These are phyloP conservation scores for Sphagnum tenellum DNA, from an alignment of 225 moss, liverwort and hornwort genomes.

Conservation along the genomic window DNA sequence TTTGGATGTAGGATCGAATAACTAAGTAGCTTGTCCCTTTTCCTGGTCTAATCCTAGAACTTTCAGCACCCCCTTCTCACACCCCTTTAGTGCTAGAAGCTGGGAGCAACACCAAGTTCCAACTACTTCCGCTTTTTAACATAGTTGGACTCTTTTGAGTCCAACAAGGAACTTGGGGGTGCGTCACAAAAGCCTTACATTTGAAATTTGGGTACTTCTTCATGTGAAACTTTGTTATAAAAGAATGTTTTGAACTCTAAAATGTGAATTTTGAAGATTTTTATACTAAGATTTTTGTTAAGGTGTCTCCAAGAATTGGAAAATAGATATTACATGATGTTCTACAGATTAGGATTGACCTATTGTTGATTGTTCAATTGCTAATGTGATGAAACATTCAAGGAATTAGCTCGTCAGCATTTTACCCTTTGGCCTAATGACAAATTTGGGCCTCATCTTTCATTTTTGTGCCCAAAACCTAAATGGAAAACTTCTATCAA, in stretches of 20 bases:
- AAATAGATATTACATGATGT: neutral
- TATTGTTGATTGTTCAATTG: neutral
- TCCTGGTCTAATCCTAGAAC: no score
- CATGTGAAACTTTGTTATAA: neutral
- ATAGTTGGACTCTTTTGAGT: no score
- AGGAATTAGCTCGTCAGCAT: neutral
- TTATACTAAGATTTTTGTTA: neutral
- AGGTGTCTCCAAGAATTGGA: neutral
- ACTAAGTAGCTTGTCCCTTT: no score
- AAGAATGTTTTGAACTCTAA: neutral
- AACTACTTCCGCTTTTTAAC: no score
- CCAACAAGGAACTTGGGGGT: no score
- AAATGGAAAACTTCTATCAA: no score
- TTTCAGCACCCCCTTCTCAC: no score
- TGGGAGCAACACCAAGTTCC: no score
- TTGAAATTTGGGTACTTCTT: neutral
- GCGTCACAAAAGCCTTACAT: neutral
- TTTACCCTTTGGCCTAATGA: neutral
- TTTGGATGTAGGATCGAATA: no score
- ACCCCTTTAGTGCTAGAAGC: no score
- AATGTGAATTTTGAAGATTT: neutral
- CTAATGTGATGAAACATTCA: neutral
- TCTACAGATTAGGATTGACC: neutral
- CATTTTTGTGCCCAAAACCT: neutral
- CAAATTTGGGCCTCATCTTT: neutral